A percentile compares a stretch with the other conserved stretches of the same genome.
These are phyloP conservation scores for Thuidium tamariscinum DNA, from an alignment of 225 moss, liverwort and hornwort genomes.

Conservation along the genomic window DNA sequence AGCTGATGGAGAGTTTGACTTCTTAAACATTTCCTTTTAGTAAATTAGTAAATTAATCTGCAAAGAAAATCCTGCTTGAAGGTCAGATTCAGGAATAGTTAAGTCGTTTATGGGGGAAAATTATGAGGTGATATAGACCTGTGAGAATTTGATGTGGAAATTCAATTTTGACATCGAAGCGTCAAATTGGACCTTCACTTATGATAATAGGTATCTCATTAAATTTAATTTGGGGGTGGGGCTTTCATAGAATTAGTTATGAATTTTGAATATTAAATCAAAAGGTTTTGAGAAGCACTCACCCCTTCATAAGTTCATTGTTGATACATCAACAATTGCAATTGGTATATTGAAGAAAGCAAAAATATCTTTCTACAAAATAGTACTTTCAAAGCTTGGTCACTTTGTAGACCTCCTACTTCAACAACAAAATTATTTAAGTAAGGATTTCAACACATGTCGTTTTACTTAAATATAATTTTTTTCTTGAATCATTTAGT, in stretches of 20 bases:
- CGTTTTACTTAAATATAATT: too few species aligned
- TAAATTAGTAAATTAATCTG: too few species aligned
- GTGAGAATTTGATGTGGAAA: too few species aligned
- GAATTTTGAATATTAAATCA: neutral
- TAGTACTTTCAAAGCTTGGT: rapidly evolving
- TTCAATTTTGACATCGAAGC: too few species aligned
- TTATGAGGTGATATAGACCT: too few species aligned
- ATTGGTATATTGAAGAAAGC: neutral
- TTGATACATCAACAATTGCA: neutral
- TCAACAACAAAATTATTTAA: neutral
- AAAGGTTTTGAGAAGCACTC: neutral
- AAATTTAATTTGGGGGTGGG: too few species aligned
- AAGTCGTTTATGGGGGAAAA: too few species aligned
- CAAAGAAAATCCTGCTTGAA: too few species aligned
- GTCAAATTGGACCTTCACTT: too few species aligned
- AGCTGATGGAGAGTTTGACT: neutral
- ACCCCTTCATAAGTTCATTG: neutral
- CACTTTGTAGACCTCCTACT: rapidly evolving
- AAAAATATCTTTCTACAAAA: neutral
- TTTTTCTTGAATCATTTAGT: rapidly evolving
- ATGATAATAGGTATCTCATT: rapidly evolving
- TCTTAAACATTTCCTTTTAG: neutral
- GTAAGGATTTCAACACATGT: rapidly evolving
- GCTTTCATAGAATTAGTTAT: rapidly evolving
- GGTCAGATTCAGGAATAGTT: too few species aligned